Conservation (phyloP, 164 flowering plant genomes). For the Cinnamomum micranthum region DNA sequence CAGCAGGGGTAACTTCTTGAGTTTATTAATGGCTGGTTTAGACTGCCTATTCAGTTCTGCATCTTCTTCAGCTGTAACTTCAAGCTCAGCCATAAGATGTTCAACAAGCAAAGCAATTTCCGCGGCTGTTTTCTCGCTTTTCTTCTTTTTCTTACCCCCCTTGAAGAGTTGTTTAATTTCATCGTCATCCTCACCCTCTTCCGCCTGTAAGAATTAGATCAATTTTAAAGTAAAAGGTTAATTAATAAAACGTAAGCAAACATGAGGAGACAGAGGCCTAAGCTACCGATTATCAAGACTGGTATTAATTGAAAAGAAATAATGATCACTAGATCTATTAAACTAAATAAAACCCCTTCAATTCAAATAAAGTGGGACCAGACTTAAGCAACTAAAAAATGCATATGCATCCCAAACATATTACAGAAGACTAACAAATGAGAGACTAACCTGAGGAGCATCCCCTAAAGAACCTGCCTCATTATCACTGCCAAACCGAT, state of each 20-base stretch:
- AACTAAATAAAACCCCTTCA: neutral
- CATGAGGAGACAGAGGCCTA: neutral
- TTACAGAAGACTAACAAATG: too few species aligned
- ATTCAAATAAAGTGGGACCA: neutral
- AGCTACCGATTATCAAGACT: neutral
- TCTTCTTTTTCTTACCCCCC: slow-evolving; percentile 87
- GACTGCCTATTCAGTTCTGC: slow-evolving; percentile 74
- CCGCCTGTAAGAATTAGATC: slow-evolving; percentile 48
- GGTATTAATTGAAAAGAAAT: neutral
- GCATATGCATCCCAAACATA: too few species aligned
- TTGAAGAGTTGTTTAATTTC: slow-evolving; percentile 72
- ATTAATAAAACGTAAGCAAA: too few species aligned
- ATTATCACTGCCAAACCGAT: slow-evolving; percentile 61
- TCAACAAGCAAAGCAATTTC: slow-evolving; percentile 88
- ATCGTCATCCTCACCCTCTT: slow-evolving; percentile 83
- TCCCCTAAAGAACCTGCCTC: slow-evolving; percentile 51
- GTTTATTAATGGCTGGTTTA: slow-evolving; percentile 90
- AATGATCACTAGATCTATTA: neutral
- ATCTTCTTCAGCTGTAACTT: slow-evolving; percentile 94
- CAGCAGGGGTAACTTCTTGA: slow-evolving; percentile 85
- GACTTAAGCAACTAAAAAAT: neutral
- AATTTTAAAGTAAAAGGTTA: neutral
- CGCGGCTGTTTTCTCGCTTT: slow-evolving; percentile 78
- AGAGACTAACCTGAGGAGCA: slow-evolving; percentile 68
- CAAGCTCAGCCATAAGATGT: slow-evolving; percentile 93